These are phyloP conservation scores for Cichorium intybus DNA, from an alignment of 140 eudicot species.

Conservation along the genomic window DNA sequence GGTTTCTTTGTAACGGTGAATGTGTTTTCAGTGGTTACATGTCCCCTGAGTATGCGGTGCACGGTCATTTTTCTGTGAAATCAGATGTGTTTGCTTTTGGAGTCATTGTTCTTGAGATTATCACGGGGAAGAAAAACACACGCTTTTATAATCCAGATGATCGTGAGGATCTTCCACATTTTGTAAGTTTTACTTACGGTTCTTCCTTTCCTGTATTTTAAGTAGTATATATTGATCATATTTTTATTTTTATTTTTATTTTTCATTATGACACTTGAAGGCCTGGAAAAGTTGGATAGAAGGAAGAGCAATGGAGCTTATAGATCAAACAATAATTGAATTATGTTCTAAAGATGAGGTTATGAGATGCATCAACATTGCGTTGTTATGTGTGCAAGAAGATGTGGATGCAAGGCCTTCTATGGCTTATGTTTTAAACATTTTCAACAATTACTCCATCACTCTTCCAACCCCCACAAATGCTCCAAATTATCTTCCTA, in stretches of 20 bases:
- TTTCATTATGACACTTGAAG: background rate
- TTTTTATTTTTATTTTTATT: too few species aligned
- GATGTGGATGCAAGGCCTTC: slow-evolving; percentile 26
- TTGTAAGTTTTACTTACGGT: slow-evolving; percentile 12
- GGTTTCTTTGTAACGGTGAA: background rate
- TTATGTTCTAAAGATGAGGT: slow-evolving; percentile 12
- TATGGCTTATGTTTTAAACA: background rate
- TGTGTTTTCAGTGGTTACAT: background rate
- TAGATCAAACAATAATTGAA: slow-evolving; percentile 22
- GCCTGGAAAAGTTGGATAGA: slow-evolving; percentile 22
- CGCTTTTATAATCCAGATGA: slow-evolving; percentile 15
- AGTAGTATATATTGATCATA: too few species aligned
- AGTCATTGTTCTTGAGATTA: slow-evolving; percentile 36
- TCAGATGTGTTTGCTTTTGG: slow-evolving; percentile 53
- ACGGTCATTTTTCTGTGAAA: slow-evolving; percentile 40
- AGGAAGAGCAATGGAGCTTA: slow-evolving; percentile 9
- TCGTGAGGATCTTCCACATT: slow-evolving; percentile 14
- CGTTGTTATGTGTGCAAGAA: slow-evolving; percentile 41
- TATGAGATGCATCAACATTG: slow-evolving; percentile 26
- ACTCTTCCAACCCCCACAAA: slow-evolving; percentile 13
- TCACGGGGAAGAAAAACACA: slow-evolving; percentile 16
- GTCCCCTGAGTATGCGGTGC: slow-evolving; percentile 39
- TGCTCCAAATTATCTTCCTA: slow-evolving; percentile 4
- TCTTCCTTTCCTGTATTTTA: background rate
- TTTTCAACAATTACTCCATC: slow-evolving; percentile 14